Conservation (phyloP, 345 rosid genomes). For the Pugionium dolabratum region DNA sequence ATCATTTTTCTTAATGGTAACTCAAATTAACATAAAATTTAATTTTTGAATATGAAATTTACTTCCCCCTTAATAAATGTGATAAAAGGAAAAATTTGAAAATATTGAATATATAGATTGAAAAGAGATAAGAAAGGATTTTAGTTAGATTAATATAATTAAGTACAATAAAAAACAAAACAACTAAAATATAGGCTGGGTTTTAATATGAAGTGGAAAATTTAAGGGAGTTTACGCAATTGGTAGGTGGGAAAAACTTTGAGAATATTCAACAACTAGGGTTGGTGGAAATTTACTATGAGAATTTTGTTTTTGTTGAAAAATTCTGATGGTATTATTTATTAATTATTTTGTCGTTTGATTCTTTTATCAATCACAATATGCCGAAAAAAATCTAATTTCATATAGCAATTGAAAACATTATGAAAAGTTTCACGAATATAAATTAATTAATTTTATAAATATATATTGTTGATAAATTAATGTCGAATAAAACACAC, state of each 20-base stretch:
- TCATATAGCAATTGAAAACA: no score
- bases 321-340: slow-evolving; percentile 14
- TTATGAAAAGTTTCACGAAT: no score
- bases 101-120: neutral
- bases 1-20: no score
- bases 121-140: neutral
- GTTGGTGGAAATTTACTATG: slow-evolving; percentile 17
- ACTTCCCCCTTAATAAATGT: neutral
- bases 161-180: neutral
- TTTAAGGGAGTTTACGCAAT: slow-evolving; percentile 28
- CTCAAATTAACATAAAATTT: neutral
- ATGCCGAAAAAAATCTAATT: no score
- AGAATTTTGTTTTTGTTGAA: no score
- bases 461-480: neutral
- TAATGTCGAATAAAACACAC: neutral
- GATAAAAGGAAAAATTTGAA: neutral
- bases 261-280: slow-evolving; percentile 28
- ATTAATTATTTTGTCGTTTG: neutral
- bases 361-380: neutral
- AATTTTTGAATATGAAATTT: neutral
- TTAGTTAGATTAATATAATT: neutral
- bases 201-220: slow-evolving; percentile 20
- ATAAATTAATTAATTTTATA: neutral
- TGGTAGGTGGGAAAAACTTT: slow-evolving; percentile 37
- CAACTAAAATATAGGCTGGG: neutral